Evolutionary conservation across 192 early-diverging fungal species (phyloP).

Genomic region (Linnemannia schmuckeri): DNA sequence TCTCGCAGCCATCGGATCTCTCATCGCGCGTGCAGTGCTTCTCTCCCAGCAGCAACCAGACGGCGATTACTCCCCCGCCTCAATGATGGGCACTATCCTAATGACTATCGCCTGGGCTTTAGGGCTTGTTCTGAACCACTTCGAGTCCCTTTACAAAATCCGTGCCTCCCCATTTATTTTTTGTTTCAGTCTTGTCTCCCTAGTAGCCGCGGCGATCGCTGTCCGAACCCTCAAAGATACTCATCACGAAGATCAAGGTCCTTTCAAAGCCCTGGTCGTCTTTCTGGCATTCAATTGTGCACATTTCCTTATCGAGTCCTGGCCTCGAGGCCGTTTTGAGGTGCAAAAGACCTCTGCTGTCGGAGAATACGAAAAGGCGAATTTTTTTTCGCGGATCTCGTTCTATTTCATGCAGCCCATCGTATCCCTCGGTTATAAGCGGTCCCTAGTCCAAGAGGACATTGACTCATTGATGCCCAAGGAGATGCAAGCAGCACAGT

Average conservation of each 20-base stretch:
- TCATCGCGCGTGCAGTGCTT: conserved; percentile 4
- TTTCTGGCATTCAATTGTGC: conserved; percentile 26
- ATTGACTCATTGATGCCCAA: conserved; percentile 33
- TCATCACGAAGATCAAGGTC: background rate
- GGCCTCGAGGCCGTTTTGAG: conserved; percentile 24
- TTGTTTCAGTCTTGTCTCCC: conserved; percentile 17
- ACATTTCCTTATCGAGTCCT: conserved; percentile 28
- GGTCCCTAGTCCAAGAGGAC: conserved; percentile 14
- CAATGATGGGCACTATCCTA: conserved; percentile 13
- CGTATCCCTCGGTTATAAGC: conserved; percentile 29
- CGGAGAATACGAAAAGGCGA: conserved; percentile 39
- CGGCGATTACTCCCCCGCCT: conserved; percentile 16
- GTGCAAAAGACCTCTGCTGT: conserved; percentile 6
- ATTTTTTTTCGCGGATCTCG: conserved; percentile 35
- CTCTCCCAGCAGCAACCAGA: background rate
- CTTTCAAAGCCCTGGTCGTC: conserved; percentile 21
- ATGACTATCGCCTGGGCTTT: conserved; percentile 31
- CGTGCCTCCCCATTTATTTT: conserved; percentile 27
- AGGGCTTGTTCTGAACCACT: conserved; percentile 9
- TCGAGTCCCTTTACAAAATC: conserved; percentile 23
- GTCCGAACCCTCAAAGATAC: conserved; percentile 22
- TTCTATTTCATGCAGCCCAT: conserved; percentile 49
- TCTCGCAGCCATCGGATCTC: background rate
- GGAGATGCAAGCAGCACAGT: conserved; percentile 13
- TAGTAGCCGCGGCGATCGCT: conserved; percentile 18